These are phyloP conservation scores for Suaeda aralocaspica DNA, from an alignment of 148 eudicot species.

Conservation along the genomic window DNA sequence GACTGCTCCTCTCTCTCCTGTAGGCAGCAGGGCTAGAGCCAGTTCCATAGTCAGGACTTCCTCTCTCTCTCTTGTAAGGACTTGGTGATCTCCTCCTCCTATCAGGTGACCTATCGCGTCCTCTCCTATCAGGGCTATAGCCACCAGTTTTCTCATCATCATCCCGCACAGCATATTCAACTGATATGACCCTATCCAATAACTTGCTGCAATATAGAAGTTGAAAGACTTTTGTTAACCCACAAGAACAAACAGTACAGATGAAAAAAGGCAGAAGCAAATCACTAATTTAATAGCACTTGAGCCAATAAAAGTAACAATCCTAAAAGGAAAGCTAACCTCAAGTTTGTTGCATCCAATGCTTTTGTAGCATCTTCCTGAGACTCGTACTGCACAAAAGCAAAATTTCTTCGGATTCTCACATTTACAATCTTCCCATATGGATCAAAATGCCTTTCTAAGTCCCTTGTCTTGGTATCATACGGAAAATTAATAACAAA, in stretches of 20 bases:
- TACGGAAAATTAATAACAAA: conserved; percentile 73
- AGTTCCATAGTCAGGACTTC: conserved; percentile 56
- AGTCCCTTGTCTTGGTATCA: conserved; percentile 63
- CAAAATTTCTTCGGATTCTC: conserved; percentile 77
- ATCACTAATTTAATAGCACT: not conserved
- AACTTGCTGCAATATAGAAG: conserved; percentile 51
- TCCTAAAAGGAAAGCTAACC: conserved; percentile 35
- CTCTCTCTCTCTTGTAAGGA: conserved; percentile 45
- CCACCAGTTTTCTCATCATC: conserved; percentile 63
- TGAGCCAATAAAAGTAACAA: not conserved
- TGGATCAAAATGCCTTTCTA: conserved; percentile 81
- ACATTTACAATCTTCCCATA: conserved; percentile 69
- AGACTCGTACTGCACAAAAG: conserved; percentile 68
- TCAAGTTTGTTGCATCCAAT: conserved; percentile 74
- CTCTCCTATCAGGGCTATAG: conserved; percentile 56
- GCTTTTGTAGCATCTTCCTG: conserved; percentile 86
- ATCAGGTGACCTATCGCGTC: conserved; percentile 60
- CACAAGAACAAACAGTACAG: not conserved
- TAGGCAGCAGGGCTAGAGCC: conserved; percentile 43
- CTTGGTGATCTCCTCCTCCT: conserved; percentile 62
- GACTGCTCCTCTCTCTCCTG: conserved; percentile 57
- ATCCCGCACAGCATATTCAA: conserved; percentile 71
- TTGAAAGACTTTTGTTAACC: not conserved
- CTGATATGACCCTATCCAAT: conserved; percentile 75
- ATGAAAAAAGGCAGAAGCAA: not conserved